Percentiles rank a stretch among this genome's conserved stretches.
Evolutionary conservation across 176 grass and related monocot species (phyloP).

Genomic region (Echinochloa phyllopogon): DNA sequence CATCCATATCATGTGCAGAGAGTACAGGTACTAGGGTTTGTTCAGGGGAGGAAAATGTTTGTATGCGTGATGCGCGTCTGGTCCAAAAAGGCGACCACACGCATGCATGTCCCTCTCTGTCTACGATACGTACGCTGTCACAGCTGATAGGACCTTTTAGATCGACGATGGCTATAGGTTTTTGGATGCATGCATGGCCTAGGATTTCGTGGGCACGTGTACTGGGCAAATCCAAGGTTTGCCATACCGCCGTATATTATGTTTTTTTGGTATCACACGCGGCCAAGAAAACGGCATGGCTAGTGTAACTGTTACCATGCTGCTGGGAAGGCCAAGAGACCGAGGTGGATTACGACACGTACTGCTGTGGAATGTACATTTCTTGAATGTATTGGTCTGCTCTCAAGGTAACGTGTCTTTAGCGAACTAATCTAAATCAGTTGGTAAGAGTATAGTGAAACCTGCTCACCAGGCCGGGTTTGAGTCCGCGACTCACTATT

Average conservation of each 20-base stretch:
- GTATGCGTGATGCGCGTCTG: background rate
- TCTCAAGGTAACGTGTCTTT: no score
- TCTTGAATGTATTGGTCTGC: no score
- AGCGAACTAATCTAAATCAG: no score
- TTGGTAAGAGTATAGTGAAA: no score
- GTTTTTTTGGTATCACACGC: conserved; percentile 3
- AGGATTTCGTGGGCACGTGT: conserved; percentile 11
- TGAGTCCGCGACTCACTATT: no score
- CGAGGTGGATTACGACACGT: no score
- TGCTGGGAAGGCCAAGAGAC: no score
- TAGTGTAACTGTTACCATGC: background rate
- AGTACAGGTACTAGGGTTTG: background rate
- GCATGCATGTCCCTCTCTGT: background rate
- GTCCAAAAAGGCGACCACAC: conserved; percentile 6
- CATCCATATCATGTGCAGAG: background rate
- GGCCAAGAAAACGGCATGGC: conserved; percentile 5
- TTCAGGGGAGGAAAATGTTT: background rate
- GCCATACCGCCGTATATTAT: conserved; percentile 26
- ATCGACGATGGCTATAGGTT: background rate
- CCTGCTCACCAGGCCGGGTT: no score
- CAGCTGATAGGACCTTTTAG: background rate
- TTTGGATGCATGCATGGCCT: conserved; percentile 19
- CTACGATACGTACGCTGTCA: background rate
- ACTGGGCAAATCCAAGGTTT: conserved; percentile 1
- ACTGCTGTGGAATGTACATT: no score